Base-by-base conservation (phyloP, 768 basidiomycete species). In the Podaxis rugospora region DNA sequence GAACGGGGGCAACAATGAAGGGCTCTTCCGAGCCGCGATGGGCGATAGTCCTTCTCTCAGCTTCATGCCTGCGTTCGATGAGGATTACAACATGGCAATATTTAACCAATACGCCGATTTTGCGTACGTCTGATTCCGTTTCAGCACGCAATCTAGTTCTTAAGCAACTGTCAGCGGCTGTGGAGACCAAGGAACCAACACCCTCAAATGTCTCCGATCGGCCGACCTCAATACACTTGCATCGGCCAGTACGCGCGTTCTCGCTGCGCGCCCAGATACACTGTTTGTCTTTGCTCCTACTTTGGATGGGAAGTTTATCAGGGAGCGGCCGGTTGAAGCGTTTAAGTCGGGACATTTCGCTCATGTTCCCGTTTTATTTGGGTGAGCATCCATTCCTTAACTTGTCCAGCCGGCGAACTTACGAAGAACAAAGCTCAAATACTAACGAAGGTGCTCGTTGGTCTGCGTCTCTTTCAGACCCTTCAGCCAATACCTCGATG, bases 21-120 rank as follows among this genome's bases (percentile, higher is more conserved):
- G 72, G 16, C 70, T 80, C 27, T 80, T 80, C 66, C 71, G 67
- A 10, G 74, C 74, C 14, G 75, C 75, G 5, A 78, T 80, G 72
- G 78, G 75, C 5, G 78, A 79, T 62, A 79, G 78, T 55, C 76
- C 78, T 2, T 75, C 78, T 3, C 65, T 76, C n/a, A 74, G 68
- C 63, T 76, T 69, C 59, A 64, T 71, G 52, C 76, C 78, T 1
- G 49, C 65, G 3, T 76, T 70, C 64, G 66, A 69, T 44, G 72
- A 72, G 53, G 36, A 71, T 1, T 78, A 76, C 62, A 68, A 71
- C 28, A 70, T 76, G 55, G 68, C 59, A 35, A 67, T 79, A 4
- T 80, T 74, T 40, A 57, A 69, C 0, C 69, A 77, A 62, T 78
- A 76, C 59, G 67, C 70, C 16, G 57, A 64, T 25, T 66, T 75